Conservation (phyloP, 2,329 filamentous ascomycete genomes). For the Ascochyta pisi region DNA sequence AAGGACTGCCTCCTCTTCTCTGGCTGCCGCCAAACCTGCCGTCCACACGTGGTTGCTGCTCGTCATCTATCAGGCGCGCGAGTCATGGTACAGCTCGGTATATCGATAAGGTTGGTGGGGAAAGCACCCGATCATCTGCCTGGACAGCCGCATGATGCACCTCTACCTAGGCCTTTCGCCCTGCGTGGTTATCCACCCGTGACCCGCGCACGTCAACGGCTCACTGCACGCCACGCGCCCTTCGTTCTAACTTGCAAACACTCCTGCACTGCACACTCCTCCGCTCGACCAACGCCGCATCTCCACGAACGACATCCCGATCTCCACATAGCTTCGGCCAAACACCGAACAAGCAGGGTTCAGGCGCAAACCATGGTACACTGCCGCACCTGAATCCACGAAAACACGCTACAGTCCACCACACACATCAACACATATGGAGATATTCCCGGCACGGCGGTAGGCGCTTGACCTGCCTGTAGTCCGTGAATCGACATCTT, state of each 20-base stretch:
- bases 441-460: conserved; percentile 29
- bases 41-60: neutral
- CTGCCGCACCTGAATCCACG: conserved; percentile 7
- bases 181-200: conserved; percentile 28
- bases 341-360: conserved; percentile 4
- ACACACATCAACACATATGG: conserved; percentile 33
- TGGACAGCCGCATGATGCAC: conserved; percentile 18
- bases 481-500: conserved; percentile 19
- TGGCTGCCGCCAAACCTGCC: neutral
- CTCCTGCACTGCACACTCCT: conserved; percentile 4
- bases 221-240: conserved; percentile 28
- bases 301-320: neutral
- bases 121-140: conserved; percentile 26
- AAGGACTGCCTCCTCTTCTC: neutral
- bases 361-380: conserved; percentile 21
- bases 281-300: neutral
- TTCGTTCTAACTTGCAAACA: conserved; percentile 2
- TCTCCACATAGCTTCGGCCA: conserved; percentile 9
- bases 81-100: conserved; percentile 18
- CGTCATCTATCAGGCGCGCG: conserved; percentile 4
- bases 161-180: conserved; percentile 23
- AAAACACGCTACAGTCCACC: conserved; percentile 5
- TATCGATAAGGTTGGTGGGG: conserved; percentile 29
- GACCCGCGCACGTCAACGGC: conserved; percentile 30
- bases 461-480: conserved; percentile 39